Base-by-base conservation (phyloP, 495 filamentous ascomycete genomes). In the Evernia prunastri region DNA sequence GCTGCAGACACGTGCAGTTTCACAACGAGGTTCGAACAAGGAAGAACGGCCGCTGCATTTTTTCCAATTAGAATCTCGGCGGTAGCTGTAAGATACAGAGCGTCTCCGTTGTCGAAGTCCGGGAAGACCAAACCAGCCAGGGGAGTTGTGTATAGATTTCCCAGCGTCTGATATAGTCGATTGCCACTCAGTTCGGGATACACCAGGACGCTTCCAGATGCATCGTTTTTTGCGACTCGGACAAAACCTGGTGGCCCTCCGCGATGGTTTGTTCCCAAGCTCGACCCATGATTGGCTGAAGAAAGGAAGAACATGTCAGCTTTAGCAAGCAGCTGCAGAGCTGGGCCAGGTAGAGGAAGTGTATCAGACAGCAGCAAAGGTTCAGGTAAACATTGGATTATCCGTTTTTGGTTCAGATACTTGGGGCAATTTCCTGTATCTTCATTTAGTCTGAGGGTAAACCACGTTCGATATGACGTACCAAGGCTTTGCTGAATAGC, bases 141-240 rank as follows among this genome's bases (percentile, higher is more conserved):
- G 23, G 88, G 89, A 43, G 82, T 86, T n/a, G 76, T 76, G 37
- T 79, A 73, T 10, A 93, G 74, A 68, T 93, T 92, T 1, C 89
- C 90, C 11, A 93, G 77, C 2, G 87, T 87, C 73, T 95, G 90
- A 65, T 94, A 94, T 1, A 93, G 77, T 47, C 88, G 77, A 72
- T 96, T 92, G 5, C 89, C 90, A 35, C 86, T 89, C 72, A 89
- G 91, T 72, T 94, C 90, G 0, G 90, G 89, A 73, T 88, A 94
- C 20, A 86, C 79, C 35, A 93, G 69, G 4, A 81, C 80, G 6
- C 77, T 72, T 0, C 78, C 82, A 36, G 64, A 69, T 4, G 74
- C 63, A 25, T 74, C 70, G 70, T 89, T 88, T 33, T 76, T 77
- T 0, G 86, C 60, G 31, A 92, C 76, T 31, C 89, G 80, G 11